Evolutionary conservation across 2,329 filamentous ascomycete species (phyloP), one percentile per base, ranked within the genome.

Genomic region (Ophiognomonia clavigignenti-juglandacearum): DNA sequence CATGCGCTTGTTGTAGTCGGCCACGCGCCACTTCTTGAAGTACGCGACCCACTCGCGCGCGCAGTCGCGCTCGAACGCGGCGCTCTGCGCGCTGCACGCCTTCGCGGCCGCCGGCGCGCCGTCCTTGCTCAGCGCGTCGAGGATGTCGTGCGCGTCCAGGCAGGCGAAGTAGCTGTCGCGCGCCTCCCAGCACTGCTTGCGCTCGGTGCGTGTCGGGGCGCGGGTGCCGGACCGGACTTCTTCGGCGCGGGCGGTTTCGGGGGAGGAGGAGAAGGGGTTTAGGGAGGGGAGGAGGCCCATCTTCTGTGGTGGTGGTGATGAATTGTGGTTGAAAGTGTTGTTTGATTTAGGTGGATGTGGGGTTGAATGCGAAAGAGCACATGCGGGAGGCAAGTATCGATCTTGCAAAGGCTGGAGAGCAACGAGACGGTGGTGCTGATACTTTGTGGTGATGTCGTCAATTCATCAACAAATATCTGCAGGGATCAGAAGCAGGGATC

Each of bases 21-120:
- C 92, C 29, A 97, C 88, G 59, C 93, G 78, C 70, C 90, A 86
- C 68, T 96, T 91, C 74, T 97, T 96, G 71, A 98, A 98, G 68
- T 98, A 97, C 69, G 90, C 89, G 52, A 95, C 93, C 93, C 93
- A 98, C 63, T 90, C 91, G 50, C 75, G 78, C 16, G 90, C 89
- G 66, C 93, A 98, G 63, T 92, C 87, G 57, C 77, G 76, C 69
- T 95, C 89, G 60, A 97, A 95, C 48, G 74, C 77, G 24, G 58
- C 61, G 20, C 61, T 60, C 63, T 74, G 62, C 35, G 53, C 48
- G 20, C 64, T 62, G 52, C 74, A 78, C 31, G 65, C 63, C 45
- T 60, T 63, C 6, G 58, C 59, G 2, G 66, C 61, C n/a, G 62
- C 59, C 52, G 65, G 63, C 27, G 68, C 68, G 43, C 73, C 66